A percentile compares a stretch with the other conserved stretches of the same genome.
Evolutionary conservation across 257 asterid species (phyloP).

Genomic region (Cinchona pubescens): DNA sequence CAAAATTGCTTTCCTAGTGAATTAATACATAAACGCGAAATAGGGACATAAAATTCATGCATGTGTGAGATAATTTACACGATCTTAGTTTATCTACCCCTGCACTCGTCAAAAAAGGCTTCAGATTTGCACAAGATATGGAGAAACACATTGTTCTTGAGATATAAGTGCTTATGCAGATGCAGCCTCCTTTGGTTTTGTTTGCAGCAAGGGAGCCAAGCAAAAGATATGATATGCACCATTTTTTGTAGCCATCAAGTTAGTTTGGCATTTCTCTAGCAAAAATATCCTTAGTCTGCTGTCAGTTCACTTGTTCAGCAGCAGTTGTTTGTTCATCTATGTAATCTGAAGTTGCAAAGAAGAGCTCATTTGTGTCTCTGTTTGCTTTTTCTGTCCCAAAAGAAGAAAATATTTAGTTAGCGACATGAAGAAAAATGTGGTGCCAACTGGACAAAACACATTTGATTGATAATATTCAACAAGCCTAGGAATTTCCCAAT

Average conservation of each 20-base stretch:
- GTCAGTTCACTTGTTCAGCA: slow-evolving; percentile 10
- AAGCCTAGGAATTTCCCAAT: background rate
- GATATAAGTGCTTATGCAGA: background rate
- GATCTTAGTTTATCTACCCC: background rate
- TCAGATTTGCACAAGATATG: background rate
- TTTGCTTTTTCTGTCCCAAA: slow-evolving; percentile 42
- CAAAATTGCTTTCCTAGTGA: background rate
- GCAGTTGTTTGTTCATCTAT: slow-evolving; percentile 27
- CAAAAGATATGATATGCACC: background rate
- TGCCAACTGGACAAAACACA: background rate
- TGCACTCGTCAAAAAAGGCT: background rate
- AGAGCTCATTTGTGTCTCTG: slow-evolving; percentile 27
- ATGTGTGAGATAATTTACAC: background rate
- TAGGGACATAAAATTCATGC: background rate
- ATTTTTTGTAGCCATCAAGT: background rate
- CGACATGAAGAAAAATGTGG: background rate
- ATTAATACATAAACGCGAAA: background rate
- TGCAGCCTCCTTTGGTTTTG: background rate
- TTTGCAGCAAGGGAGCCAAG: background rate
- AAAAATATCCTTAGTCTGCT: background rate
- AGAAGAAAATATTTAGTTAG: background rate
- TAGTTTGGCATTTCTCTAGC: background rate
- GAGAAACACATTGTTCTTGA: background rate
- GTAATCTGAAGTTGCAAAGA: slow-evolving; percentile 33
- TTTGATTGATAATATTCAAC: background rate